Evolutionary conservation across 2,329 filamentous ascomycete species (phyloP).

Genomic region (Xylariaceae sp.): DNA sequence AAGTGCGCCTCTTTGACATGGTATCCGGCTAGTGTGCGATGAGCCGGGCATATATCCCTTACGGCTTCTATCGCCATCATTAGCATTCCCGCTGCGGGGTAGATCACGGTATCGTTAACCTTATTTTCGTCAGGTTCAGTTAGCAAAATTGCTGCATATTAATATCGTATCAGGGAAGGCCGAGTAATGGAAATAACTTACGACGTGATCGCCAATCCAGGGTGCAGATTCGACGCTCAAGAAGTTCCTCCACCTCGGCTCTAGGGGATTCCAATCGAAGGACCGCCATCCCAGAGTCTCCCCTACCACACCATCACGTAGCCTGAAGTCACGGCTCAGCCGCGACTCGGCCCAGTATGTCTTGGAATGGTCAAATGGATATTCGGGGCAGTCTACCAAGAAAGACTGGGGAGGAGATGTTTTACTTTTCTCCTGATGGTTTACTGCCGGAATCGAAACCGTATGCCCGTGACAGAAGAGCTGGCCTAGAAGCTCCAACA

Average conservation of each 20-base stretch:
- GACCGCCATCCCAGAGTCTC: too few species aligned
- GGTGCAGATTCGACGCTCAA: slow-evolving; percentile 44
- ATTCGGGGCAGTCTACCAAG: slow-evolving; percentile 42
- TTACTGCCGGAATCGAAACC: slow-evolving; percentile 29
- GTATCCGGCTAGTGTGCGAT: slow-evolving; percentile 30
- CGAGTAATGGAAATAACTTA: slow-evolving; percentile 35
- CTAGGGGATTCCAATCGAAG: slow-evolving; percentile 32
- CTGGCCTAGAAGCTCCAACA: slow-evolving; percentile 29
- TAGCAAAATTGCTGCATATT: background rate
- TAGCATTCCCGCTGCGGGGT: slow-evolving; percentile 42
- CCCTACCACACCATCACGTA: slow-evolving; percentile 38
- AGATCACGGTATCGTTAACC: slow-evolving; percentile 35
- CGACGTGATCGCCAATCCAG: slow-evolving; percentile 51
- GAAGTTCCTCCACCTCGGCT: slow-evolving; percentile 48
- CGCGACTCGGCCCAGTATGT: slow-evolving; percentile 44
- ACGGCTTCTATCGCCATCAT: slow-evolving; percentile 44
- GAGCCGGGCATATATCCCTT: slow-evolving; percentile 27
- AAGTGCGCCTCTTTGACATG: slow-evolving; percentile 37
- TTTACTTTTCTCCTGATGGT: slow-evolving; percentile 12
- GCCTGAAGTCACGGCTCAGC: slow-evolving; percentile 35
- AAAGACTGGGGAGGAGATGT: slow-evolving; percentile 18
- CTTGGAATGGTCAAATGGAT: slow-evolving; percentile 45
- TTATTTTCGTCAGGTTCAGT: too few species aligned
- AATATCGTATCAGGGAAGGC: background rate
- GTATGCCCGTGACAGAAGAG: slow-evolving; percentile 32